Evolutionary conservation across 148 eudicot genomes (phyloP).

Genomic region (Rhododendron henanense): DNA sequence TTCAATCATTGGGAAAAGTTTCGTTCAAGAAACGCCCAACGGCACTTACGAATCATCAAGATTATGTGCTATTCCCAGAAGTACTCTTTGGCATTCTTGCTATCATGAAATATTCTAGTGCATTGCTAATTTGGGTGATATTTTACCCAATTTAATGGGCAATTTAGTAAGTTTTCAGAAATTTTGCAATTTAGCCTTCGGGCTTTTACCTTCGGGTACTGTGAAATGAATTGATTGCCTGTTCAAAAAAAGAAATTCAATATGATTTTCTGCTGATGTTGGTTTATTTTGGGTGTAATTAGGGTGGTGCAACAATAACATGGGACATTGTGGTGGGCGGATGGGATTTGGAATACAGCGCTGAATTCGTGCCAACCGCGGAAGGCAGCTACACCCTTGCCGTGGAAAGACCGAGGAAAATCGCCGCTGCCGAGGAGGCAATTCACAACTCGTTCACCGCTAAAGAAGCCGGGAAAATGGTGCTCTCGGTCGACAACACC

Average conservation of each 20-base stretch:
- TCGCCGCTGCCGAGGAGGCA: constrained; percentile 49
- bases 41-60: neutral
- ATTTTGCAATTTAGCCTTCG: too few species aligned
- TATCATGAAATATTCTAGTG: too few species aligned
- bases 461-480: constrained; percentile 69
- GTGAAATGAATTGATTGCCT: too few species aligned
- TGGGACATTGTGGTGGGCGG: constrained; percentile 97
- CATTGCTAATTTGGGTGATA: neutral
- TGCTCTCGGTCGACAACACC: constrained; percentile 79
- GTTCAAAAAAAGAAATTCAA: neutral
- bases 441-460: constrained; percentile 66
- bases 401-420: constrained; percentile 59
- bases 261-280: neutral
- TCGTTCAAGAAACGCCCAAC: neutral
- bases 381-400: constrained; percentile 70
- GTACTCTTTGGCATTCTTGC: neutral
- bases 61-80: neutral
- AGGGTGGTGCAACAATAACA: constrained; percentile 84
- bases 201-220: too few species aligned
- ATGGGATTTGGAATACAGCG: constrained; percentile 93
- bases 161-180: neutral
- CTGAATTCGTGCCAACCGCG: constrained; percentile 69
- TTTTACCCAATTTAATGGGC: neutral
- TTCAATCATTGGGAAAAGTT: neutral
- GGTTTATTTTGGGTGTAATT: neutral